phyloP scores from a whole-genome alignment of 1,284 basidiomycete species.

The Ganoderma sp. region DNA sequence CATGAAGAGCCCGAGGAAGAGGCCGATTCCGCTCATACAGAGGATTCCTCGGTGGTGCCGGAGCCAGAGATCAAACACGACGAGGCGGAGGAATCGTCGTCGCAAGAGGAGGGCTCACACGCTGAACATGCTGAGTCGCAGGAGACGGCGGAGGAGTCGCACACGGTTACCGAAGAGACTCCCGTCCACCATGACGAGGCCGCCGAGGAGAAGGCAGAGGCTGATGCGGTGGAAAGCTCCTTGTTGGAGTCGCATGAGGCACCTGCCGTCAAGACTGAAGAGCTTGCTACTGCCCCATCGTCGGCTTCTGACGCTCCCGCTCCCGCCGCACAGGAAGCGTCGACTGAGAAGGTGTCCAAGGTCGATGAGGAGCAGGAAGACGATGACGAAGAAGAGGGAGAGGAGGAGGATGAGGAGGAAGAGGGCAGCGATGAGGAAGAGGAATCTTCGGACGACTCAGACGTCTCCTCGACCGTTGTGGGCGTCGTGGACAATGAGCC shows the following conservation, averaged over 20 bases:
- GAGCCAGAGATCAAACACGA: not conserved
- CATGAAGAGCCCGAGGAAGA: conserved; percentile 7
- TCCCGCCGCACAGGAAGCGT: not conserved
- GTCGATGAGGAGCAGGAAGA: conserved; percentile 5
- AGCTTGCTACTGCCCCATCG: not conserved
- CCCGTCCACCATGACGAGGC: not conserved
- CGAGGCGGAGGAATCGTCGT: conserved; percentile 4
- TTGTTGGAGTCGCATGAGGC: not conserved
- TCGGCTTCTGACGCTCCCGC: not conserved
- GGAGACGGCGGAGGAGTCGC: not conserved
- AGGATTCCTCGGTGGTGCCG: not conserved
- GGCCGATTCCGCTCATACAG: not conserved
- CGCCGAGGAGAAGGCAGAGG: not conserved
- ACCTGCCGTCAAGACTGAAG: not conserved
- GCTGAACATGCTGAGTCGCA: not conserved
- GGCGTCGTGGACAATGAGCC: conserved; percentile 2
- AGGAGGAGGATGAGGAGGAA: conserved; percentile 6
- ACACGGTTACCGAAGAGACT: not conserved
- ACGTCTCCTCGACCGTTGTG: not conserved
- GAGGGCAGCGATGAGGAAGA: conserved; percentile 9
- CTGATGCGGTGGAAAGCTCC: not conserved
- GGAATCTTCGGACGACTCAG: conserved; percentile 9
- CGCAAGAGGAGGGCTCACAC: conserved; percentile 1
- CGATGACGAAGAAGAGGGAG: conserved; percentile 10
- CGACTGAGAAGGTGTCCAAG: not conserved